Evolutionary conservation across 805 yeast species (phyloP).

Genomic region (Candida manassasensis): DNA sequence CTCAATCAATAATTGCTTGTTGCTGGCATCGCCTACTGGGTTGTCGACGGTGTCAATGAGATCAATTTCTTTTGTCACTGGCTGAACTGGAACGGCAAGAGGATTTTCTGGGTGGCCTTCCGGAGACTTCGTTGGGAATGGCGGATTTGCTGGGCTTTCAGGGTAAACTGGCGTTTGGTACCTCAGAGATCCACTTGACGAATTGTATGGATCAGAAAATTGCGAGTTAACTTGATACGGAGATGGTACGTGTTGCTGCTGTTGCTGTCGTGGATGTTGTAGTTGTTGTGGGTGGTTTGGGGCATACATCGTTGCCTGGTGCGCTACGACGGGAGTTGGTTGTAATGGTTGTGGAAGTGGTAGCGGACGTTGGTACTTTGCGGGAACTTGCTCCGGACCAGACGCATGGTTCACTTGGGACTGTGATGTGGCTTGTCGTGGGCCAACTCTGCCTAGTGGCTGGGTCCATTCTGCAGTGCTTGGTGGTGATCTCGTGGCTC

Average conservation of each 20-base stretch:
- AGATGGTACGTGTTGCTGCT: no score
- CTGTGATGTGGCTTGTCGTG: no score
- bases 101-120: slow-evolving; percentile 2
- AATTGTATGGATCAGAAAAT: neutral
- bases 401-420: no score
- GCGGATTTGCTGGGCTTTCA: neutral
- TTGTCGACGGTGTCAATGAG: slow-evolving; percentile 17
- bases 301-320: neutral
- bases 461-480: no score
- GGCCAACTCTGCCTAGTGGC: no score
- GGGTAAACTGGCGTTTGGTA: neutral
- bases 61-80: slow-evolving; percentile 7
- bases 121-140: slow-evolving; percentile 5
- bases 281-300: no score
- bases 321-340: slow-evolving; percentile 1
- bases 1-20: slow-evolving; percentile 8
- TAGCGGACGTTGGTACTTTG: slow-evolving; percentile 29
- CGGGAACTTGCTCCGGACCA: no score
- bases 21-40: neutral
- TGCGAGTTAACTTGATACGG: no score
- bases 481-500: no score
- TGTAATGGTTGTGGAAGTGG: slow-evolving; percentile 18
- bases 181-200: neutral
- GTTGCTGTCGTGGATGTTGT: no score
- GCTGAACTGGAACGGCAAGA: slow-evolving; percentile 1